Percentiles rank a stretch among this genome's conserved stretches.
Conservation (phyloP, 441 rosid species). For the Aleurites moluccanus region DNA sequence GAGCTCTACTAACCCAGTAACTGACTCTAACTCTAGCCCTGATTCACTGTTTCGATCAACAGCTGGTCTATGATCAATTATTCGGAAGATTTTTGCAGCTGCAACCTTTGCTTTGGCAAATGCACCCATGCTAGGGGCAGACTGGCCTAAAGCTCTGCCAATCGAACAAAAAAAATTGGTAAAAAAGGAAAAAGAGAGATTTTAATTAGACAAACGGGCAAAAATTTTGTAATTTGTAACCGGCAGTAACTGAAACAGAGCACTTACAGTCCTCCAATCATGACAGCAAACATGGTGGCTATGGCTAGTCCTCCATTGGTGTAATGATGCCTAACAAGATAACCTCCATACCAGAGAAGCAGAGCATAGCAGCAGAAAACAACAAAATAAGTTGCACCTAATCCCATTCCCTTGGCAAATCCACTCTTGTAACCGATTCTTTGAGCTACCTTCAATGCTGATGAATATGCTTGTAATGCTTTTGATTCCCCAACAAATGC, state of each 20-base stretch:
- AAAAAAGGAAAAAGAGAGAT: not conserved
- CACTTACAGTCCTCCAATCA: slow-evolving; percentile 98
- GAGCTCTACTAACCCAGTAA: slow-evolving; percentile 82
- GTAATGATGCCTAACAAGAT: slow-evolving; percentile 86
- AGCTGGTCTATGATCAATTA: slow-evolving; percentile 82
- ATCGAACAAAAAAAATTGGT: slow-evolving; percentile 13
- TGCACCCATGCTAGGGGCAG: slow-evolving; percentile 93
- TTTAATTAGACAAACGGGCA: slow-evolving; percentile 1
- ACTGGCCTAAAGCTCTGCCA: slow-evolving; percentile 85
- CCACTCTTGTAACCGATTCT: slow-evolving; percentile 88
- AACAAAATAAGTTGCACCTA: slow-evolving; percentile 97
- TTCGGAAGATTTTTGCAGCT: slow-evolving; percentile 83
- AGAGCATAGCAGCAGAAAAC: slow-evolving; percentile 96
- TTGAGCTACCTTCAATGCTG: slow-evolving; percentile 76
- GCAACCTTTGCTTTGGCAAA: slow-evolving; percentile 96
- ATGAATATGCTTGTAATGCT: slow-evolving; percentile 77
- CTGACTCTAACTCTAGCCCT: slow-evolving; percentile 66
- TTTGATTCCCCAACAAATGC: slow-evolving; percentile 96
- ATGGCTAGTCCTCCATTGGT: slow-evolving; percentile 99
- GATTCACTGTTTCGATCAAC: slow-evolving; percentile 66
- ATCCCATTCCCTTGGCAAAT: slow-evolving; percentile 91
- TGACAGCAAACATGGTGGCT: slow-evolving; percentile 97
- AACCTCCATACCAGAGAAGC: slow-evolving; percentile 99
- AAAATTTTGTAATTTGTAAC: not conserved
- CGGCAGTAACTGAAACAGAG: slow-evolving; percentile 6